Conservation (phyloP, 2,329 filamentous ascomycete genomes). For the Cordyceps cateniannulata region DNA sequence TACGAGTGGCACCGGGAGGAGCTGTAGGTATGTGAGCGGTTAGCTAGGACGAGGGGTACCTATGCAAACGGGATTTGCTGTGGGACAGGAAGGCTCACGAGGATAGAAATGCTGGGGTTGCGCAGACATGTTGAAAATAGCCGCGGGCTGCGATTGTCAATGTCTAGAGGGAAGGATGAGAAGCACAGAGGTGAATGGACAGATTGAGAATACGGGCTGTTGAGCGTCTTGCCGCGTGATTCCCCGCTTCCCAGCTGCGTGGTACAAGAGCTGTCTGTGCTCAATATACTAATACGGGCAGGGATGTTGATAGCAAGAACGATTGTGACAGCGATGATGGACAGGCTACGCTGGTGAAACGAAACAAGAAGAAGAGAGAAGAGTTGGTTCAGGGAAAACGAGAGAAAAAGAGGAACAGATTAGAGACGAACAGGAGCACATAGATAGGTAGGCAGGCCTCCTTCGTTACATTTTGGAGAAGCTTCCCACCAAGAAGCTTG, state of each 20-base stretch:
- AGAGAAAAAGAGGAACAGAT: not conserved
- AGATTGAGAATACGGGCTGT: not conserved
- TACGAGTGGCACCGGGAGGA: slow-evolving; percentile 31
- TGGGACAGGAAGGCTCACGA: slow-evolving; percentile 28
- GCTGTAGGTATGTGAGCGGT: slow-evolving; percentile 22
- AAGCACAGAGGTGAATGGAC: not conserved
- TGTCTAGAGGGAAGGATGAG: not conserved
- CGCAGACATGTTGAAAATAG: slow-evolving; percentile 29
- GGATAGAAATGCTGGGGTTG: slow-evolving; percentile 38
- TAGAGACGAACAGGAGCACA: not conserved
- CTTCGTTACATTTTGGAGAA: not conserved
- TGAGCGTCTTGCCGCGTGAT: not conserved
- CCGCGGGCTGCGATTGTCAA: not conserved
- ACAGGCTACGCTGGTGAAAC: not conserved
- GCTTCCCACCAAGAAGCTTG: not conserved
- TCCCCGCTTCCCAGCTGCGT: slow-evolving; percentile 2
- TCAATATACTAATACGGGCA: not conserved
- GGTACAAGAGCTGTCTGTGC: not conserved
- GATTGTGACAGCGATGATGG: not conserved
- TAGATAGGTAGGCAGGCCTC: not conserved
- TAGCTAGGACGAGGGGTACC: slow-evolving; percentile 7
- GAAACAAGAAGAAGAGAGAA: not conserved
- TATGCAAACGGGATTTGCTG: too few relatives aligned
- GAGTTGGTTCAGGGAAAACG: not conserved
- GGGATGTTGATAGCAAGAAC: not conserved